These are phyloP conservation scores for Tetrahymena malaccensis DNA, from an alignment of 73 alveolate genomes.

Conservation along the genomic window DNA sequence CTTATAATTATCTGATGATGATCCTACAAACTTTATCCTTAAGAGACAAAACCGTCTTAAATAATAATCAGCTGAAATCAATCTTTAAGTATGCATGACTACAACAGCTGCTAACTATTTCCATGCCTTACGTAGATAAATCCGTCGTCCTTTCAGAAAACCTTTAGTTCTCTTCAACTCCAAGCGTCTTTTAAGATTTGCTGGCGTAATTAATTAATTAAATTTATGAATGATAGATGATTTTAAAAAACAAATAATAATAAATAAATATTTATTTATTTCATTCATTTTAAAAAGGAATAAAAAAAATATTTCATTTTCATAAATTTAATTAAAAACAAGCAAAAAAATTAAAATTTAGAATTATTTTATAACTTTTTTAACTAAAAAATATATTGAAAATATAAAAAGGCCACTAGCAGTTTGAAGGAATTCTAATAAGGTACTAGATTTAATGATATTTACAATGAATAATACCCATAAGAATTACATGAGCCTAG, in stretches of 20 bases:
- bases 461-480: constrained; percentile 16
- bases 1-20: constrained; percentile 50
- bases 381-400: neutral
- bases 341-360: no score
- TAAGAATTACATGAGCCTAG: neutral
- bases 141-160: constrained; percentile 86
- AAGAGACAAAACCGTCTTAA: constrained; percentile 1
- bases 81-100: constrained; percentile 64
- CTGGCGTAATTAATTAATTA: constrained; percentile 43
- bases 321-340: no score
- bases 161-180: constrained; percentile 74
- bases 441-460: neutral
- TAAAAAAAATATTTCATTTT: no score
- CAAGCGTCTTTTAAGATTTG: constrained; percentile 60
- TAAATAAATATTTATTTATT: no score
- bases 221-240: no score
- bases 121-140: constrained; percentile 87
- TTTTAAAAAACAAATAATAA: no score
- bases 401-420: neutral
- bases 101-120: constrained; percentile 92
- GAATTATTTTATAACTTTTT: no score
- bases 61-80: neutral
- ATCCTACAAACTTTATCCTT: constrained; percentile 18
- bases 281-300: no score
- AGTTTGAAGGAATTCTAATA: neutral